Base-by-base conservation (phyloP, 805 yeast species). In the Teunomyces stri region DNA sequence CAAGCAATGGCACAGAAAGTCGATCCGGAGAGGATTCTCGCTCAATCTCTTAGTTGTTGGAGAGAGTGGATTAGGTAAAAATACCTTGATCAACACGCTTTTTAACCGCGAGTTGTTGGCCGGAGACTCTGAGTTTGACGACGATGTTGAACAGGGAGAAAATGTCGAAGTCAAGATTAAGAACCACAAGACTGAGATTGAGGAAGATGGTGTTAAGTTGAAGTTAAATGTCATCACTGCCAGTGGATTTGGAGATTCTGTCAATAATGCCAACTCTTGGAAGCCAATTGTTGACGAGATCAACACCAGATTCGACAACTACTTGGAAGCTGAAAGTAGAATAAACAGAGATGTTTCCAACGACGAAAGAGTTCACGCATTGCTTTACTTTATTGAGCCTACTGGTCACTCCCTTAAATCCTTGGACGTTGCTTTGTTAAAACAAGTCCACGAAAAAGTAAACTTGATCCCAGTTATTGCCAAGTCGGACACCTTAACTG, bases 1-100 rank as follows among this genome's bases (percentile, higher is more conserved):
- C 49, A 94, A 91, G 64, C 99, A 94, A 74, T 94, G 97, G 97
- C 98, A 94, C 72, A 84, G 96, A 70, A 89, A 87, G 69, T 85
- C 96, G 2, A 81, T 89, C 51, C 30, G 69, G 74, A 39, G 73
- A 67, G 99, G 99, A 11, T 94, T 94, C 76, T 80, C 76, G 58
- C 80, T 94, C 64, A 94, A 94, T 65, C 65, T 94, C 51, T 80
- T 94, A 81, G 89, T 89, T 49, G 96, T 91, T 52, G 96, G 96
- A 56, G 96, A 89, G 72, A 75, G 84, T 50, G 97, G 99, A 4
- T 76, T 92, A 52, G 99, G 99, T 59, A 92, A 92, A 72, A 76
- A 94, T 29, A 94, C 99, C 22, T 79, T 94, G 62, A 81, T 94
- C 61, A 90, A 89, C 71, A 91, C 98, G 20, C 76, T 94, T 57